Conservation (phyloP, 2,329 filamentous ascomycete genomes). For the Clonostachys byssicola region DNA sequence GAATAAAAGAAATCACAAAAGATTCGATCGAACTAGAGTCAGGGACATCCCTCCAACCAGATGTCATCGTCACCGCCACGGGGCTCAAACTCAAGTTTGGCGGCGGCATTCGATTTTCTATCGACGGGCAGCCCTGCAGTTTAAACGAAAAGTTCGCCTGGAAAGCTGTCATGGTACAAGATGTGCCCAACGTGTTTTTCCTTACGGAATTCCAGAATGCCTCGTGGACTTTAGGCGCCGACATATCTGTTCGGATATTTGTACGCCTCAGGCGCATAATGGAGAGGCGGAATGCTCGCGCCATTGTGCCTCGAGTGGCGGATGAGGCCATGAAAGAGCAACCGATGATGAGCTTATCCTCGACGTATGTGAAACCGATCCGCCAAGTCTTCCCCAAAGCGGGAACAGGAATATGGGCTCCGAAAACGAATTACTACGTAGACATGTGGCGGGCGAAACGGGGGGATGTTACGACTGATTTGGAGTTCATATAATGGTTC, state of each 20-base stretch:
- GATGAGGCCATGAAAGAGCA: background rate
- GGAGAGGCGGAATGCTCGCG: background rate
- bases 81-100: constrained; percentile 58
- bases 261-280: background rate
- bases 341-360: background rate
- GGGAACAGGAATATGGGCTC: constrained; percentile 1
- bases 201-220: constrained; percentile 63
- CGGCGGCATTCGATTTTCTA: constrained; percentile 42
- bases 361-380: constrained; percentile 1
- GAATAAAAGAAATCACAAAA: constrained; percentile 43
- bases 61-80: constrained; percentile 68
- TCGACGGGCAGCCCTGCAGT: constrained; percentile 49
- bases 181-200: constrained; percentile 58
- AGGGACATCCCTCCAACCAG: constrained; percentile 48
- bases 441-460: background rate
- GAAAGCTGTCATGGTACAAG: constrained; percentile 63
- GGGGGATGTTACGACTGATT: background rate
- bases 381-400: background rate
- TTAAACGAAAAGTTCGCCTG: constrained; percentile 51
- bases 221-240: constrained; percentile 64
- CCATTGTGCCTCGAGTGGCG: background rate
- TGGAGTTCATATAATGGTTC: background rate
- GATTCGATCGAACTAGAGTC: constrained; percentile 41
- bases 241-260: constrained; percentile 23
- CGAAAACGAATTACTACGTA: background rate